Conservation (phyloP, 2,329 filamentous ascomycete genomes). For the Colletotrichum lentis region DNA sequence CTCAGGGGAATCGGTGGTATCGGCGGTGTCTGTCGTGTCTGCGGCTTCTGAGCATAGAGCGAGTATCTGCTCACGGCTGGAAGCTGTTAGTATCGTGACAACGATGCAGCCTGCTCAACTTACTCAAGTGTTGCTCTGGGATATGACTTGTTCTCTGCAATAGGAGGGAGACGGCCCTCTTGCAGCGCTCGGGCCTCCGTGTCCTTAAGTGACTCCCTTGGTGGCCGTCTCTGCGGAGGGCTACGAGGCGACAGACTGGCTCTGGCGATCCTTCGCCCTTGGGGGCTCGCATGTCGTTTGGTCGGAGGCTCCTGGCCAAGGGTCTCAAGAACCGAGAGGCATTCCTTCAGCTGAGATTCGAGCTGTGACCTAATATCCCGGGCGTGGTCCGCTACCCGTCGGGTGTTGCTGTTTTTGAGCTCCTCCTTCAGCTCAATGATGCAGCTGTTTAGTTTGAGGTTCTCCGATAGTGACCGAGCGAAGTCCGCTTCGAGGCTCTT, state of each 20-base stretch:
- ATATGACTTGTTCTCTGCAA: conserved; percentile 74
- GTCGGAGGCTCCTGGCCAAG: conserved; percentile 69
- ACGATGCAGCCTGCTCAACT: conserved; percentile 42
- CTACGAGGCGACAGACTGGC: conserved; percentile 48
- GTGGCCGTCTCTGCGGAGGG: conserved; percentile 63
- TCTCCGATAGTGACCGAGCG: conserved; percentile 78
- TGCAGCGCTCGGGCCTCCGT: conserved; percentile 59
- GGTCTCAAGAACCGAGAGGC: conserved; percentile 71
- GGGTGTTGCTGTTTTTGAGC: conserved; percentile 67
- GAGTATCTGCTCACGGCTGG: conserved; percentile 68
- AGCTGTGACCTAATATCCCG: conserved; percentile 74
- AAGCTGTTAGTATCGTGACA: conserved; percentile 39
- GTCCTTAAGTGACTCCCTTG: conserved; percentile 63
- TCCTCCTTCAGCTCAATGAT: conserved; percentile 75
- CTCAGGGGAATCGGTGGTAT: conserved; percentile 69
- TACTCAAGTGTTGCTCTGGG: conserved; percentile 75
- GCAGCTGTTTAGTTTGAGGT: conserved; percentile 75
- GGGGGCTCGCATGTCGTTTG: conserved; percentile 52
- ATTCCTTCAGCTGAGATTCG: conserved; percentile 75
- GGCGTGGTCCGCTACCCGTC: conserved; percentile 71
- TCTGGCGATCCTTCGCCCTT: conserved; percentile 28
- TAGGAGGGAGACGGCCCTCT: conserved; percentile 69
- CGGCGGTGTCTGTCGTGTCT: conserved; percentile 51
- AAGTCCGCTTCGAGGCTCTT: conserved; percentile 79
- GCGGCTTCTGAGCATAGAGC: conserved; percentile 62